Percentiles rank a stretch among this genome's conserved stretches.
phyloP scores from a whole-genome alignment of 2,329 filamentous ascomycete species.

The Aotearoamyces nothofagi region DNA sequence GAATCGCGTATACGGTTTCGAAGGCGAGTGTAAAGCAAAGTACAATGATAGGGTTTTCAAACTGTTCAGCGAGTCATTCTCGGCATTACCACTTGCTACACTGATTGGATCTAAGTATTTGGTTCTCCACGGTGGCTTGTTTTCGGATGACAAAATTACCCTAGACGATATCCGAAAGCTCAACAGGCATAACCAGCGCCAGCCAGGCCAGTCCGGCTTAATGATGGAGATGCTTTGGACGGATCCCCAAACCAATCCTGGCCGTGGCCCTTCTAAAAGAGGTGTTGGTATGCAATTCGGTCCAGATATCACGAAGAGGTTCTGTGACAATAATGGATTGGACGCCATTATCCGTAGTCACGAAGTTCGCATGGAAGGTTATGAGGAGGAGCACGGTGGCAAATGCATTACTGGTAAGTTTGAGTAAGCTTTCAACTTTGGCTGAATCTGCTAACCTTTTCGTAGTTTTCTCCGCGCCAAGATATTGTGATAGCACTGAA shows the following conservation, averaged over 20 bases:
- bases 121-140: conserved; percentile 84
- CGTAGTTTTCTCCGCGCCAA: conserved; percentile 86
- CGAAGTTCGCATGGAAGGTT: conserved; percentile 98
- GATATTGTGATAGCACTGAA: conserved; percentile 94
- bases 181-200: conserved; percentile 77
- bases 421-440: not conserved
- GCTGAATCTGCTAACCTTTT: conserved; percentile 3
- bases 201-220: conserved; percentile 81
- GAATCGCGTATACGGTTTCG: conserved; percentile 97
- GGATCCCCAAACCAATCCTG: conserved; percentile 74
- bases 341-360: conserved; percentile 94
- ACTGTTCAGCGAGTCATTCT: conserved; percentile 96
- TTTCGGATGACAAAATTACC: conserved; percentile 86
- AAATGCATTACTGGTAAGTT: conserved; percentile 76
- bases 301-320: conserved; percentile 87
- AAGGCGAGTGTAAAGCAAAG: conserved; percentile 96
- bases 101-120: conserved; percentile 84
- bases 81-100: conserved; percentile 79
- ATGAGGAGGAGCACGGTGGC: conserved; percentile 92
- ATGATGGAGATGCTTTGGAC: conserved; percentile 99
- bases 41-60: conserved; percentile 90
- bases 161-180: conserved; percentile 90
- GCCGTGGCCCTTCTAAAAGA: conserved; percentile 87
- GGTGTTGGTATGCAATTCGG: conserved; percentile 95
- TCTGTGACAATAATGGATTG: conserved; percentile 91